These are phyloP conservation scores for Aspergillus vadensis DNA, from an alignment of 2,329 filamentous ascomycete genomes.

Conservation along the genomic window DNA sequence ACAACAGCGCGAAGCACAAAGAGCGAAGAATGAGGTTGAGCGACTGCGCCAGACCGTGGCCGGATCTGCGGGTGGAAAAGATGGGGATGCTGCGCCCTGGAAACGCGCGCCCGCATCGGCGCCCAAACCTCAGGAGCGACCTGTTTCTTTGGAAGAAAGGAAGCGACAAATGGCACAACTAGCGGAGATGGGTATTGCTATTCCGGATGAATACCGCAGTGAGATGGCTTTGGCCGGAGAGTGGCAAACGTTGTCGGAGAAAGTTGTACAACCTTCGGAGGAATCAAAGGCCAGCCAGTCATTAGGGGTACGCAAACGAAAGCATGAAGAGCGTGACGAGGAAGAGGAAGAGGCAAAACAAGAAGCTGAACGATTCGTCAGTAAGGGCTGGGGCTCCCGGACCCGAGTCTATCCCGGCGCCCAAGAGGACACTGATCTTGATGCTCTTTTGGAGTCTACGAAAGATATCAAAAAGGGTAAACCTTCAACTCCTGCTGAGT, in stretches of 20 bases:
- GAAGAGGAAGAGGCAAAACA: conserved; percentile 44
- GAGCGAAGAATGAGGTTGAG: conserved; percentile 81
- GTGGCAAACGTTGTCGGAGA: conserved; percentile 71
- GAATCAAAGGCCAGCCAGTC: conserved; percentile 49
- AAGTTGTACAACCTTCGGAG: conserved; percentile 30
- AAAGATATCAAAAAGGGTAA: conserved; percentile 42
- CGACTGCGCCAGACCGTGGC: conserved; percentile 76
- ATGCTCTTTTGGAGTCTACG: conserved; percentile 46
- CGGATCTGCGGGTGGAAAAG: conserved; percentile 36
- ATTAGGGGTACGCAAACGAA: conserved; percentile 49
- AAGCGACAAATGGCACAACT: conserved; percentile 86
- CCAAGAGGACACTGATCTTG: conserved; percentile 44
- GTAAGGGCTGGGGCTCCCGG: conserved; percentile 49
- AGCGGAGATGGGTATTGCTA: conserved; percentile 79
- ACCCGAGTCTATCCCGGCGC: conserved; percentile 44
- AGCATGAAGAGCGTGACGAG: conserved; percentile 43
- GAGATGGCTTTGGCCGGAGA: conserved; percentile 88
- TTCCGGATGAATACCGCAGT: conserved; percentile 74
- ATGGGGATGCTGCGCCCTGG: conserved; percentile 28
- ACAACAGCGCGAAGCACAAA: conserved; percentile 77
- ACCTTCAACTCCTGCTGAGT: conserved; percentile 10
- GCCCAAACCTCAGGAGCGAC: conserved; percentile 30
- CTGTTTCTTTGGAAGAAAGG: conserved; percentile 64
- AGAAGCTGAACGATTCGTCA: conserved; percentile 34
- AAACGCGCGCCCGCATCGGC: conserved; percentile 31